Base-by-base conservation (phyloP, 2,329 filamentous ascomycete genomes). In the Graphilbum sp. region DNA sequence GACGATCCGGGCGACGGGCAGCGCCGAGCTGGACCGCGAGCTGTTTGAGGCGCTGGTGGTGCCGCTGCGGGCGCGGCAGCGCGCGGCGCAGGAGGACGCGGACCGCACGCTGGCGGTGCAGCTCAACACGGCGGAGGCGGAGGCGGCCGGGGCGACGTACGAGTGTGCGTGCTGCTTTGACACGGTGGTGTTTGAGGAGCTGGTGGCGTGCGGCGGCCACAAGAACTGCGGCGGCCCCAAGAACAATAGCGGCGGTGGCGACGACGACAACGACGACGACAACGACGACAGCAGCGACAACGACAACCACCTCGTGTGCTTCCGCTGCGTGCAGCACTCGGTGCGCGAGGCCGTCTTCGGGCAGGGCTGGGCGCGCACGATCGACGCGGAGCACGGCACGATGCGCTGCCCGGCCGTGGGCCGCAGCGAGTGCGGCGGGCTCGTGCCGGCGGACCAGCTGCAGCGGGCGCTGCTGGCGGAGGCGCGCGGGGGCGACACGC, bases 331-430 rank as follows among this genome's bases (percentile, higher is more conserved):
- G 36, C 78, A 79, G 45, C 75, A 80, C 46, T 79, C 86, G 11
- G 69, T 88, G 42, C 80, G 79, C 36, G 88, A 96, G 54, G 86
- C 87, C 2, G 63, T 96, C 0, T 96, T 93, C 53, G 90, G 90
- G 0, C 90, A 96, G 55, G 84, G 84, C 37, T 95, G 88, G 84
- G 72, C 75, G 36, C 76, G 80, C 42, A 90, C 74, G 49, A 79
- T 95, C 48, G 71, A 90, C 51, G 58, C 72, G 21, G 67, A 75
- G 41, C 72, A 67, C 29, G 81, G 81, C 29, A 86, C 84, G 0
- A 64, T 96, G 38, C 74, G 72, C 43, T 96, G 90, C 53, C 69
- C 93, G n/a, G 84, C 87, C 2, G 76, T 84, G 2, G 76, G 78
- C 36, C 63, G 70, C 0, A 60, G 67, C 33, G 74, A 72, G n/a